Evolutionary conservation across 768 basidiomycete genomes (phyloP).

Genomic region (Paxillus rubicundulus): DNA sequence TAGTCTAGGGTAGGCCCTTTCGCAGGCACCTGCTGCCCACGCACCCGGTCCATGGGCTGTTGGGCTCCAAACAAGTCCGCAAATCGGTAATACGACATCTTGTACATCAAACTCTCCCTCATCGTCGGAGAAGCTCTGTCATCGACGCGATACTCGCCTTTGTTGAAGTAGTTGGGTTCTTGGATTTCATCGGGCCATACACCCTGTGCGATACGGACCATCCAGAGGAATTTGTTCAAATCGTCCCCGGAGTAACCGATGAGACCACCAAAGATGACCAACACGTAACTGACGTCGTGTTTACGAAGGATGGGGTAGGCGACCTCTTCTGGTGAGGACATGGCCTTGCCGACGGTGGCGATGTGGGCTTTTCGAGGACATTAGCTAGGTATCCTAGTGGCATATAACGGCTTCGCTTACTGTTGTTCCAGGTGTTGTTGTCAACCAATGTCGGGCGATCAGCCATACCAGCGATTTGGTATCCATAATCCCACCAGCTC

Average conservation of each 20-base stretch:
- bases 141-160: constrained; percentile 93
- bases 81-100: constrained; percentile 98
- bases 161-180: constrained; percentile 91
- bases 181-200: constrained; percentile 99
- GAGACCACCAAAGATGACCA: constrained; percentile 95
- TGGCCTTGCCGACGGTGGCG: constrained; percentile 98
- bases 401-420: constrained; percentile 45
- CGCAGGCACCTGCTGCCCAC: constrained; percentile 79
- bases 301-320: constrained; percentile 96
- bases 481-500: constrained; percentile 99
- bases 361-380: constrained; percentile 69
- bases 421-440: constrained; percentile 99
- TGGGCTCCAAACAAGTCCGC: constrained; percentile 80
- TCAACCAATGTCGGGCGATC: constrained; percentile 95
- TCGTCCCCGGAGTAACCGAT: constrained; percentile 98
- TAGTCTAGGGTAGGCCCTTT: constrained; percentile 81
- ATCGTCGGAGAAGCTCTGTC: constrained; percentile 80
- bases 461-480: constrained; percentile 99
- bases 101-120: constrained; percentile 98
- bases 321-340: constrained; percentile 91
- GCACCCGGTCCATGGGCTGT: constrained; percentile 79
- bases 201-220: constrained; percentile 92
- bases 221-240: constrained; percentile 99
- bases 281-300: constrained; percentile 96
- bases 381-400: constrained; percentile 5